Percentiles rank a stretch among this genome's conserved stretches.
These are phyloP conservation scores for Leptographium wingfieldii DNA, from an alignment of 2,329 filamentous ascomycete genomes.

Conservation along the genomic window DNA sequence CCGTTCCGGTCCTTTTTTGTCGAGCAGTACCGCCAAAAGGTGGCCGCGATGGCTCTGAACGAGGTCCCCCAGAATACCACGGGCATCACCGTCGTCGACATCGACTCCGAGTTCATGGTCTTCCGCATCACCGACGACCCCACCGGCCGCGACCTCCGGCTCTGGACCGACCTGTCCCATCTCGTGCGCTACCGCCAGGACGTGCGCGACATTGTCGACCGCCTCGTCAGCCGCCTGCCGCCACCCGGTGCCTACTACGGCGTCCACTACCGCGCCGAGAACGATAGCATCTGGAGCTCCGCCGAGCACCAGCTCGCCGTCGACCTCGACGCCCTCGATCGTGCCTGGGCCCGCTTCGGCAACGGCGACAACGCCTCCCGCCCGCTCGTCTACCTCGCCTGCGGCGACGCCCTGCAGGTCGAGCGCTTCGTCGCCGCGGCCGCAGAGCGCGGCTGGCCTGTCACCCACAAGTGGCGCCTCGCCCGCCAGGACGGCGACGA, in stretches of 20 bases:
- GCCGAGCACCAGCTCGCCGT: conserved; percentile 20
- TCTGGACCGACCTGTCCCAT: conserved; percentile 22
- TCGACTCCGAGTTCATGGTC: conserved; percentile 20
- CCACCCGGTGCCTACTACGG: conserved; percentile 17
- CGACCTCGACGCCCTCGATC: conserved; percentile 22
- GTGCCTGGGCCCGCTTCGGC: conserved; percentile 17
- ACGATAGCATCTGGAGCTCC: conserved; percentile 24
- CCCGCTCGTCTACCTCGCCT: conserved; percentile 22
- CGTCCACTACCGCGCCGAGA: conserved; percentile 24
- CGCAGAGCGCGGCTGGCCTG: conserved; percentile 19
- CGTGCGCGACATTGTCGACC: conserved; percentile 15
- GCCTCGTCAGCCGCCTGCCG: conserved; percentile 15
- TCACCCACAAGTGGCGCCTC: conserved; percentile 22
- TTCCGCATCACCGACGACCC: conserved; percentile 24
- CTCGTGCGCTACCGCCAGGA: conserved; percentile 20
- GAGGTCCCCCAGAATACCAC: neutral
- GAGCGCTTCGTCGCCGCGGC: conserved; percentile 18
- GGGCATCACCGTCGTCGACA: conserved; percentile 20
- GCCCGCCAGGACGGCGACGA: conserved; percentile 10
- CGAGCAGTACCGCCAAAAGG: conserved; percentile 5
- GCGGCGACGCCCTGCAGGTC: conserved; percentile 21
- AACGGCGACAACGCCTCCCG: conserved; percentile 6
- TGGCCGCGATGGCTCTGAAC: neutral
- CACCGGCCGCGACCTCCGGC: conserved; percentile 18
- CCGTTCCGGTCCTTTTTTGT: conserved; percentile 17